Base-by-base conservation (phyloP, 106 monocot genomes). In the Narthecium ossifragum region DNA sequence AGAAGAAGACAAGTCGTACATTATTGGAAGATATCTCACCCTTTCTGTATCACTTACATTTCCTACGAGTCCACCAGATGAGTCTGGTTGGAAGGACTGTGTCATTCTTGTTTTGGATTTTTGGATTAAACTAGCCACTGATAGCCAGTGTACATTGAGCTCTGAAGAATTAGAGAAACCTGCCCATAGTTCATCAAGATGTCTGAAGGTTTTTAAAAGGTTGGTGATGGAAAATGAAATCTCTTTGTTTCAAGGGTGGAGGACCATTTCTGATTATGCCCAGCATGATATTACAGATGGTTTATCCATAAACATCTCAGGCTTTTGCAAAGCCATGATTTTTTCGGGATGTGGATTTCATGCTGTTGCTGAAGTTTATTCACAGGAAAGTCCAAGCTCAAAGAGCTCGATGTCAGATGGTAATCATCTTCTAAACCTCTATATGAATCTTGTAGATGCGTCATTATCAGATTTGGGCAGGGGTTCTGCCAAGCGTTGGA, bases 331-430 rank as follows among this genome's bases (percentile, higher is more conserved):
- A 76, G 62, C 73, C 14, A 84, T 90, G 84, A 63, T 90, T 48
- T 71, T 86, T 46, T 78, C 96, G 0, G 86, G 86, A 7, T 86
- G 86, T 72, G 58, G 63, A 43, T 90, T 83, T 67, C 29, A 69
- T 52, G 46, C 46, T 38, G 69, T 90, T 64, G 58, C 49, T 67
- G 51, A 78, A 62, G 51, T 71, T 23, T 84, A 75, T 69, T 63
- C 38, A 25, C 68, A 63, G 62, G 70, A 34, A 26, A 49, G 68
- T 46, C 3, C 55, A 24, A 33, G 59, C 13, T 33, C 58, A 34
- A 37, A 51, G 46, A 43, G 26, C 62, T 62, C 23, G 18, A 60
- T 17, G 63, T 31, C 46, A 36, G 57, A 59, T 50, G 30, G 24
- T 37, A 36, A 63, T 30, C 36, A 71, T 67, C 69, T 96, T 57